Evolutionary conservation across 176 grass and related monocot species (phyloP).

Genomic region (Lolium perenne): DNA sequence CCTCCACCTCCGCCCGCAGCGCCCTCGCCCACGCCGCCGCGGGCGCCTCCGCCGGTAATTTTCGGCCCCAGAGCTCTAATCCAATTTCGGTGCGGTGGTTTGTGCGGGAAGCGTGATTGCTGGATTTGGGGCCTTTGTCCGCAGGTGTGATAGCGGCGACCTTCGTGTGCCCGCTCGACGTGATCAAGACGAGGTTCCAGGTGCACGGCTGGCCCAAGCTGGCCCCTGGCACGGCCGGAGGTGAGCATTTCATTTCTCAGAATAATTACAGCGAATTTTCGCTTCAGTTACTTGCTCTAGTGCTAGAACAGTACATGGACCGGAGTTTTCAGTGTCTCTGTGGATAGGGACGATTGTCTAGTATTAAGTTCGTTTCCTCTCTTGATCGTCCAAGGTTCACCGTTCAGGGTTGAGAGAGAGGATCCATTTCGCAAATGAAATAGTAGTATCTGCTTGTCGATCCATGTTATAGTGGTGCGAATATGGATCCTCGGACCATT

Average conservation of each 20-base stretch:
- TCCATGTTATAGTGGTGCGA: neutral
- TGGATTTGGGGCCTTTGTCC: conserved; percentile 36
- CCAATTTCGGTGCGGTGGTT: neutral
- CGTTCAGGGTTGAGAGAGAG: neutral
- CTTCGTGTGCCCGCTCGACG: conserved; percentile 97
- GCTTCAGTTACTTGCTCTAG: neutral
- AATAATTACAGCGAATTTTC: neutral
- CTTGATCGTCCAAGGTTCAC: neutral
- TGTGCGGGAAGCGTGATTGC: neutral
- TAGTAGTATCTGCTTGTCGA: neutral
- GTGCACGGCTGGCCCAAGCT: conserved; percentile 79
- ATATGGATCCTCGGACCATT: neutral
- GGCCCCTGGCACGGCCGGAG: conserved; percentile 46
- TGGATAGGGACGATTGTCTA: neutral
- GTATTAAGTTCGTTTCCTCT: neutral
- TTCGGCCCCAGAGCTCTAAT: neutral
- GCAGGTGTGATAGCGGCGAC: conserved; percentile 86
- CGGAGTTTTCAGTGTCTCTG: neutral
- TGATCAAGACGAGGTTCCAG: conserved; percentile 99
- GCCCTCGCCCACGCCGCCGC: conserved; percentile 71
- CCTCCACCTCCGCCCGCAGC: conserved; percentile 46
- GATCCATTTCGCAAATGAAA: neutral
- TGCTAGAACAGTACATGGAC: neutral
- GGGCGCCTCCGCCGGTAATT: conserved; percentile 82
- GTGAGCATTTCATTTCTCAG: conserved; percentile 31